Conservation (phyloP, 352 stramenopile species). For the Blastocystis sp. region DNA sequence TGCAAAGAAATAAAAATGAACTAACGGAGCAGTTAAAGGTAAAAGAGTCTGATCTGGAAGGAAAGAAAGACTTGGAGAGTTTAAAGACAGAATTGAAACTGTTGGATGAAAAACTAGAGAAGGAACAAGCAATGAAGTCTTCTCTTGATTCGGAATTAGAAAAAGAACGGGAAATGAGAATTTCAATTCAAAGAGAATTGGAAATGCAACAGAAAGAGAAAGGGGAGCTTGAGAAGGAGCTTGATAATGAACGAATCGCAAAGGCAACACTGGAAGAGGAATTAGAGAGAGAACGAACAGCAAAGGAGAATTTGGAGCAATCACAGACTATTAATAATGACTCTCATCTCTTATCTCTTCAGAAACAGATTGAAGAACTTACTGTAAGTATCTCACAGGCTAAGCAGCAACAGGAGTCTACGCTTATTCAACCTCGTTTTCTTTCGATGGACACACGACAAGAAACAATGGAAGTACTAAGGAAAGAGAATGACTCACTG, state of each 20-base stretch:
- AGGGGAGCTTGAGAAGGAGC: neutral
- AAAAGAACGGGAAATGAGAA: neutral
- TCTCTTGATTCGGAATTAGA: too few species aligned
- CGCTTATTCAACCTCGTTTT: too few species aligned
- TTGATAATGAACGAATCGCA: neutral
- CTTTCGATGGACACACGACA: too few species aligned
- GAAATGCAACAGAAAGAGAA: neutral
- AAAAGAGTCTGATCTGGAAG: neutral
- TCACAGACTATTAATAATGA: neutral
- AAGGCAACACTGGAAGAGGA: neutral
- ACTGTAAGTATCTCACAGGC: neutral
- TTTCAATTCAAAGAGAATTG: neutral
- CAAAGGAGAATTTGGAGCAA: neutral
- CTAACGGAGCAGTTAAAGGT: neutral
- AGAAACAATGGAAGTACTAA: too few species aligned
- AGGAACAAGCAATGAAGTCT: neutral
- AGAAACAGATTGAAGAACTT: neutral
- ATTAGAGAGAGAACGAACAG: neutral
- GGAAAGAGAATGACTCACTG: conserved; percentile 1
- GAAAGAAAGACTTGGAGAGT: neutral
- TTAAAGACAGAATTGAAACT: neutral
- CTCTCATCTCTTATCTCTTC: neutral
- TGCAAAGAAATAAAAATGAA: neutral
- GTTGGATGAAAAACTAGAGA: neutral
- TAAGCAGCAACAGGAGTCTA: neutral